Percentiles rank a stretch among this genome's conserved stretches.
Evolutionary conservation across 164 flowering plant species (phyloP).

Genomic region (Dillenia turbinata): DNA sequence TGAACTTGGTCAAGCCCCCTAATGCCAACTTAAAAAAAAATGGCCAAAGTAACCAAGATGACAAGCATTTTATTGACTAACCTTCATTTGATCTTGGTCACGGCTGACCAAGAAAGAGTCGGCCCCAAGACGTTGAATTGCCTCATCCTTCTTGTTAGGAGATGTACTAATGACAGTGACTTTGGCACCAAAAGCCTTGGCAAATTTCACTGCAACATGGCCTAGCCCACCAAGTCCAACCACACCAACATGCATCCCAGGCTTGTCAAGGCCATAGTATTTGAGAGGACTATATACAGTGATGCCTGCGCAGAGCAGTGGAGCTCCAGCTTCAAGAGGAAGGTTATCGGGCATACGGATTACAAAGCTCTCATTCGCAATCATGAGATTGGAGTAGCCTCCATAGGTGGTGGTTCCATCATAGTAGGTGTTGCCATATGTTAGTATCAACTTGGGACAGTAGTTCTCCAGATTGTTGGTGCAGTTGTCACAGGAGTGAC

Average conservation of each 20-base stretch:
- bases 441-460: slow-evolving; percentile 32
- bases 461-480: slow-evolving; percentile 37
- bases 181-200: slow-evolving; percentile 44
- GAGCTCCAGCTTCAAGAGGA: slow-evolving; percentile 30
- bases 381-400: slow-evolving; percentile 40
- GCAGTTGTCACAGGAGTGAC: slow-evolving; percentile 38
- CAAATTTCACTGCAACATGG: slow-evolving; percentile 52
- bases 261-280: slow-evolving; percentile 26
- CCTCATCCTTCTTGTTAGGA: slow-evolving; percentile 35
- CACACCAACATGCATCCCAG: slow-evolving; percentile 37
- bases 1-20: too few species aligned
- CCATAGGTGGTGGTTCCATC: slow-evolving; percentile 46
- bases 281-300: slow-evolving; percentile 54
- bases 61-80: slow-evolving; percentile 2
- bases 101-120: slow-evolving; percentile 40
- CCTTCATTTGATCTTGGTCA: slow-evolving; percentile 36
- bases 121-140: slow-evolving; percentile 39
- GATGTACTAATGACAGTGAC: slow-evolving; percentile 55
- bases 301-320: slow-evolving; percentile 46
- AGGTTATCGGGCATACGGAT: slow-evolving; percentile 34
- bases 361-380: slow-evolving; percentile 27
- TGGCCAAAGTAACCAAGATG: background rate
- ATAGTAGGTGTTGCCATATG: slow-evolving; percentile 19
- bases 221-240: slow-evolving; percentile 58
- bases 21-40: background rate